phyloP scores from a whole-genome alignment of 2,329 filamentous ascomycete species.

The Fusarium veterinarium region DNA sequence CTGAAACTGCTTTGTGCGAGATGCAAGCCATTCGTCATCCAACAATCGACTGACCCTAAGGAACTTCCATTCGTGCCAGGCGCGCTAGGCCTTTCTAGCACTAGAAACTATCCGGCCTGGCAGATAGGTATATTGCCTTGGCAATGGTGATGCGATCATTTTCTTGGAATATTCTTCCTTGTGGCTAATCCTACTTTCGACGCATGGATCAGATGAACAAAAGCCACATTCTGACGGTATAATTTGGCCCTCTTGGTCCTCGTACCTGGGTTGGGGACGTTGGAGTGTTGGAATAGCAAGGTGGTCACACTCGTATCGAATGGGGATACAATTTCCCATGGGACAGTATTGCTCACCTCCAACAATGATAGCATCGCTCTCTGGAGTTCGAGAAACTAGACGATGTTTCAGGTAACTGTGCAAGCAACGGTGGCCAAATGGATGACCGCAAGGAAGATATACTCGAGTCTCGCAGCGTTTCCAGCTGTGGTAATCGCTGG shows the following conservation, averaged over 20 bases:
- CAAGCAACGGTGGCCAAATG: slow-evolving; percentile 40
- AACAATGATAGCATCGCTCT: background rate
- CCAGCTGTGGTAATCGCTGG: background rate
- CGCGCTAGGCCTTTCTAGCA: background rate
- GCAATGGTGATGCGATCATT: background rate
- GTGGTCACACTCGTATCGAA: slow-evolving; percentile 36
- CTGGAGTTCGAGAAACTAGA: background rate
- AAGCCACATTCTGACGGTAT: background rate
- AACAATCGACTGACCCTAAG: background rate
- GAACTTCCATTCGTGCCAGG: background rate
- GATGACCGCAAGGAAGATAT: slow-evolving; percentile 46
- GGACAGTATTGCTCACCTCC: background rate
- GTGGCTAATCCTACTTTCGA: background rate
- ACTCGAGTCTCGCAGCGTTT: slow-evolving; percentile 16
- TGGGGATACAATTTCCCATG: slow-evolving; percentile 8
- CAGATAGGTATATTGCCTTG: background rate
- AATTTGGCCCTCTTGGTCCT: background rate
- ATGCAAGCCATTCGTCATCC: background rate
- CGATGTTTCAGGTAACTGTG: background rate
- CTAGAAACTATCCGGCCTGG: background rate
- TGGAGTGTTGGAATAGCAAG: background rate
- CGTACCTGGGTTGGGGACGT: background rate
- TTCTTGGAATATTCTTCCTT: background rate
- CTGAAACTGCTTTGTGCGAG: background rate
- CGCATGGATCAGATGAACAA: background rate